Evolutionary conservation across 2,329 filamentous ascomycete species (phyloP).

Genomic region (Calonectria pauciramosa): DNA sequence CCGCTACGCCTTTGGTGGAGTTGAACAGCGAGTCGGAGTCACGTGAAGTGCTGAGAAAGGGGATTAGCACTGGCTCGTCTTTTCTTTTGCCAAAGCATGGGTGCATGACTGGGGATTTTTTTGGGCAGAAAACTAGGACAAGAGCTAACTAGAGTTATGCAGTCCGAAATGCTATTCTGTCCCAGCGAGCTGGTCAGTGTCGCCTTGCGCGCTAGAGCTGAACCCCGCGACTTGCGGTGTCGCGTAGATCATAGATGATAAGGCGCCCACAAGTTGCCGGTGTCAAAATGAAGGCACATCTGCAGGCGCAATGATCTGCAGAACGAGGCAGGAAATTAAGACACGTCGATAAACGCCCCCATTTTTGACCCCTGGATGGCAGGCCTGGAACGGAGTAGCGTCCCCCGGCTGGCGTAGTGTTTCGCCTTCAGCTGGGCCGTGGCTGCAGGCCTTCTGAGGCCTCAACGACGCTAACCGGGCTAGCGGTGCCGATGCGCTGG

Average conservation of each 20-base stretch:
- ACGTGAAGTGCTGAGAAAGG: background rate
- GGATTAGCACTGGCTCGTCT: background rate
- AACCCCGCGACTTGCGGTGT: background rate
- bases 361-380: background rate
- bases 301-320: background rate
- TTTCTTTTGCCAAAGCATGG: background rate
- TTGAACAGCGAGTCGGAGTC: background rate
- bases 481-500: conserved; percentile 4
- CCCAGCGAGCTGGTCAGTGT: background rate
- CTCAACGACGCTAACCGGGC: background rate
- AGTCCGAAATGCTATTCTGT: background rate
- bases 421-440: conserved; percentile 5
- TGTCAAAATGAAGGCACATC: background rate
- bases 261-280: background rate
- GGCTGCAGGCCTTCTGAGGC: background rate
- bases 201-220: background rate
- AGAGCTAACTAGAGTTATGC: background rate
- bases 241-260: background rate
- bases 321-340: background rate
- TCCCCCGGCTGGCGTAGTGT: background rate
- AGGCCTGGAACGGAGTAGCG: background rate
- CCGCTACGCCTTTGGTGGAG: background rate
- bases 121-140: background rate
- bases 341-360: background rate
- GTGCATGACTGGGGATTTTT: background rate